Base-by-base conservation (phyloP, 805 yeast species). In the Ogataea neopini region DNA sequence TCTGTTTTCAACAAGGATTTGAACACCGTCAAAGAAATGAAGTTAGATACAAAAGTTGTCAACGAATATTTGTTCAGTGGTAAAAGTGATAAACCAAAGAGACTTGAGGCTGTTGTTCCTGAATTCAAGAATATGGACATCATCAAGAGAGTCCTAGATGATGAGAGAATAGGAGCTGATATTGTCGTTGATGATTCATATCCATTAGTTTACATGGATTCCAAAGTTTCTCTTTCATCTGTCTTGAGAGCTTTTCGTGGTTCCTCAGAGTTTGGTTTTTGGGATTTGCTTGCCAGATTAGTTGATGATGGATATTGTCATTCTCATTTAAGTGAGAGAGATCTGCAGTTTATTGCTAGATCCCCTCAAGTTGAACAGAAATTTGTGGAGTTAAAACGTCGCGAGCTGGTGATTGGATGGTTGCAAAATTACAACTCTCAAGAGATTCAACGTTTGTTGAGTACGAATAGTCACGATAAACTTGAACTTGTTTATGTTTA, bases 211-310 rank as follows among this genome's bases (percentile, higher is more conserved):
- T 18, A 50, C 1, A 52, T 67, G 17, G 73, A 67, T 43, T 43
- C 49, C 3, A 33, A 47, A 1, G 44, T 72, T 5, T 57, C 68
- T 1, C 64, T 77, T 38, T 59, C 62, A 15, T 60, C 68, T 15
- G 54, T 68, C 11, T 26, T 57, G 13, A 13, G 30, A 13, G 48
- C 45, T 11, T 61, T 56, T 44, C 48, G 45, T 8, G 26, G 48
- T 15, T 43, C 49, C 2, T 13, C 37, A 9, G 72, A 66, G 35
- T 53, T 53, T 23, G 58, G 61, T 3, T 54, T 75, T 10, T 77
- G 89, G 80, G 70, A 72, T n/a, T 67, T 86, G 36, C 77, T 85
- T 1, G 77, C 87, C 0, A 74, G 81, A 17, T 68, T 90, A 36
- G 86, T 86, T 64, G 88, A 82, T 60, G 68, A 69, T 15, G 33